These are phyloP conservation scores for Scutellaria galericulata DNA, from an alignment of 257 asterid genomes.

Conservation along the genomic window DNA sequence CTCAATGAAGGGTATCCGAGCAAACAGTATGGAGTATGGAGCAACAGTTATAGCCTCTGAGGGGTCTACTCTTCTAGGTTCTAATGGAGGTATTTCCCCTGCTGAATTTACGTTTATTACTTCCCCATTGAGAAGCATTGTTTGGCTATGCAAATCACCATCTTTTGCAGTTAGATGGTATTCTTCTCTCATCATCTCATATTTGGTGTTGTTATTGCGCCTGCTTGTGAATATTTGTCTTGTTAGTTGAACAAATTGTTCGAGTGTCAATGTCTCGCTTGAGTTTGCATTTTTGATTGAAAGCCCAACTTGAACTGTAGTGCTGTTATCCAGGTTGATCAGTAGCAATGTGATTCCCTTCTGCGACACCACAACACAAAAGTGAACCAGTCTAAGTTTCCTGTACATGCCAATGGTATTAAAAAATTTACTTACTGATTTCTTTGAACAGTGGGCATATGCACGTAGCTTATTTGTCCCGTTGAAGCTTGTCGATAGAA, in stretches of 20 bases:
- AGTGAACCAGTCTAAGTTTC: neutral
- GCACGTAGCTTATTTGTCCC: constrained; percentile 70
- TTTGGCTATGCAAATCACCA: constrained; percentile 80
- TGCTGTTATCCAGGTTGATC: constrained; percentile 72
- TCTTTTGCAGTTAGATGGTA: constrained; percentile 75
- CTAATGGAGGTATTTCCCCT: constrained; percentile 64
- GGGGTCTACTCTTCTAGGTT: constrained; percentile 51
- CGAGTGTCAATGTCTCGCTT: constrained; percentile 34
- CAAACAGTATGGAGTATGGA: constrained; percentile 78
- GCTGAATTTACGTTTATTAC: constrained; percentile 49
- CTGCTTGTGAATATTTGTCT: constrained; percentile 5
- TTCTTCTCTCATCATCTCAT: constrained; percentile 56
- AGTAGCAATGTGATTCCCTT: constrained; percentile 68
- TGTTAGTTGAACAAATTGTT: constrained; percentile 29
- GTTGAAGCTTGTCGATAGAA: constrained; percentile 56
- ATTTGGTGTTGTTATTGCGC: constrained; percentile 10
- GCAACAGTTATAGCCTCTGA: constrained; percentile 55
- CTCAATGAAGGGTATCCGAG: constrained; percentile 55
- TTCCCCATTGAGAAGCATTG: constrained; percentile 72
- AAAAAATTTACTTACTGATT: constrained; percentile 51
- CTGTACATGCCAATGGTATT: neutral
- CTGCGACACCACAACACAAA: constrained; percentile 42
- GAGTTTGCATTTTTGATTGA: constrained; percentile 47
- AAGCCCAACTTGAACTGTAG: constrained; percentile 51
- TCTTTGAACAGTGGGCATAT: constrained; percentile 82